Base-by-base conservation (phyloP, 1,139 yeast genomes). In the Protomyces macrosporus region DNA sequence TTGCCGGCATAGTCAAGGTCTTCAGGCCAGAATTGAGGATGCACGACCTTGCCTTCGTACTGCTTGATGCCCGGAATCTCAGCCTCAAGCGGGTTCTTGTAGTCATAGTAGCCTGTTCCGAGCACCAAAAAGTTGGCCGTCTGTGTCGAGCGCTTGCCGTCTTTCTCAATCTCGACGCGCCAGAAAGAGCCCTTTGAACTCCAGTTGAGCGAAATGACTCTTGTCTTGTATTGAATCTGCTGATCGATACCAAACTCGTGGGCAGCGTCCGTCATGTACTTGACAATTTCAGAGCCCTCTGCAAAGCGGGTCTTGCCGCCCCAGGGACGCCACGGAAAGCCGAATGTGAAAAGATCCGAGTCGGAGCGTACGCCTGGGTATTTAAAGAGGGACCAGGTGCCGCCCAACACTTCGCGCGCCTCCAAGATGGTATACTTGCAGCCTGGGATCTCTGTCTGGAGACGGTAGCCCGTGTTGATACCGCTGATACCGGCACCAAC, bases 401-500 rank as follows among this genome's bases (percentile, higher is more conserved):
- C 81, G 67, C 81, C 81, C 60, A 78, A 71, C 33, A 71, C 69
- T 32, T 66, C 60, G 67, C 78, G 76, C 42, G 74, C 72, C 55
- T 78, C 81, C 7, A 79, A 72, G 65, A 78, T 75, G 57, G 79
- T 69, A 39, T 57, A 57, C 32, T 45, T 39, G 53, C 60, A 57
- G 1, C 75, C 70, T 58, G 75, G 74, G 12, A 81, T 81, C 72
- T 76, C 73, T 6, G 73, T 71, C 68, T 77, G 77, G 68, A 78
- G 72, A 55, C 81, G 71, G 0, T 81, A 79, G 40, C 81, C 81
- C 40, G 74, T 68, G 23, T 77, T 76, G 53, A 78, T 69, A 6
- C 81, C 81, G 61, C 78, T 76, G 67, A 78, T 81, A 30, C 81
- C 81, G 59, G 79, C 81, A 51, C 81, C 81, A 51, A 78, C 78